Base-by-base conservation (phyloP, 2,329 filamentous ascomycete genomes). In the Fonsecaea multimorphosa region DNA sequence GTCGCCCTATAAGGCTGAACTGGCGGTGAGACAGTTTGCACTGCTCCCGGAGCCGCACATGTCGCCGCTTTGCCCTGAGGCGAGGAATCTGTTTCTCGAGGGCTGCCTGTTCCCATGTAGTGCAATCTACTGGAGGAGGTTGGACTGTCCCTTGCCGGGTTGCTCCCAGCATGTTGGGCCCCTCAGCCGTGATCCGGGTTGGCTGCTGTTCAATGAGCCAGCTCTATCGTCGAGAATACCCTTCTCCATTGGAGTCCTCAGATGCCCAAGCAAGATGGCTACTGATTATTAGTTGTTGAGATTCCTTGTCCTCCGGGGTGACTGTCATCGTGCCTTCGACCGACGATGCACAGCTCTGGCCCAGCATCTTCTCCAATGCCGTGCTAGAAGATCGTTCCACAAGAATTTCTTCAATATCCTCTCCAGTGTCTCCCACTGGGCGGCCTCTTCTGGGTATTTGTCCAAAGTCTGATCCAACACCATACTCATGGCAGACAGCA, bases 371-470 rank as follows among this genome's bases (percentile, higher is more conserved):
- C 61, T 63, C 66, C 66, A 68, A 31, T 58, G 52, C 31, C 40
- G 40, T 49, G 36, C 60, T 5, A 68, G 62, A 31, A 58, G 27
- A 34, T 65, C 62, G 54, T 61, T 63, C 66, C 66, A 68, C 29
- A 68, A 38, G 27, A 61, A 68, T 46, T 59, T 66, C 57, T 55
- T 31, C 40, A 68, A 61, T 8, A 68, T 64, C n/a, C 53, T 54
- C 40, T 66, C 63, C 29, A 68, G 27, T 8, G 59, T 54, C 14
- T 60, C 34, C 66, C 66, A 68, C 12, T 32, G 46, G 12, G 40
- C 31, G n/a, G 40, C 66, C 51, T 65, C 63, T 16, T 63, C 44
- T 7, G 66, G 66, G 40, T 63, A 68, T 44, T 63, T 60, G 22
- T 64, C 60, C 19, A 68, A 49, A 8, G 60, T 55, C n/a, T 66